A percentile compares a stretch with the other conserved stretches of the same genome.
phyloP scores from a whole-genome alignment of 805 yeast genomes.

The Candida boidinii region DNA sequence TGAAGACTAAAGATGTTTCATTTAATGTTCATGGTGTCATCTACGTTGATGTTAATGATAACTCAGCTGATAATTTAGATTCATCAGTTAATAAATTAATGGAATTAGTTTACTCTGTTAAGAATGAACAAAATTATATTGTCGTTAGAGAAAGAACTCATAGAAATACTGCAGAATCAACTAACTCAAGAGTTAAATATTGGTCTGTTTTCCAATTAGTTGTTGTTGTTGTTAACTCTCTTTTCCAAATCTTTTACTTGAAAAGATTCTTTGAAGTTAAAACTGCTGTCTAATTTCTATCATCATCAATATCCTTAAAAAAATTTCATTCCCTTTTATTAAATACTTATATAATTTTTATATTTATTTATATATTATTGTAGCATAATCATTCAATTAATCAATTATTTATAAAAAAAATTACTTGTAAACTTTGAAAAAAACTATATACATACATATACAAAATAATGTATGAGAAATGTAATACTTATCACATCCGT shows the following conservation, averaged over 20 bases:
- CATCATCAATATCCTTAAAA: too few species aligned
- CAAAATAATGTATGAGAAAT: too few species aligned
- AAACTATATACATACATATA: too few species aligned
- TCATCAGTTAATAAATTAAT: conserved; percentile 70
- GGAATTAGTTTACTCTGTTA: conserved; percentile 75
- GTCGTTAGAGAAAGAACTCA: conserved; percentile 96
- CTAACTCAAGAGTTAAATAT: conserved; percentile 94
- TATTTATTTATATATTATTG: too few species aligned
- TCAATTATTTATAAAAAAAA: too few species aligned
- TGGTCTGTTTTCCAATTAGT: conserved; percentile 91
- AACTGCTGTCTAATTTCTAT: conserved; percentile 56
- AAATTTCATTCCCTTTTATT: too few species aligned
- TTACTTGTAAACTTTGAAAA: too few species aligned
- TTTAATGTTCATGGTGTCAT: conserved; percentile 93
- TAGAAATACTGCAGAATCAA: conserved; percentile 96
- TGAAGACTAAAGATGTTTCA: conserved; percentile 81
- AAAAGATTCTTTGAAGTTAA: conserved; percentile 94
- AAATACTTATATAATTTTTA: too few species aligned
- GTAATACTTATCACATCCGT: too few species aligned
- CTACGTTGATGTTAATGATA: conserved; percentile 63
- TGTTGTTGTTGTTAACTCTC: conserved; percentile 77
- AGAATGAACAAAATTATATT: conserved; percentile 87
- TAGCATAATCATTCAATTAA: too few species aligned
- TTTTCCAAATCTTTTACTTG: conserved; percentile 90
- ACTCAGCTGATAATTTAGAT: conserved; percentile 72